Percentiles rank a stretch among this genome's conserved stretches.
These are phyloP conservation scores for Nicotiana paniculata DNA, from an alignment of 257 asterid genomes.

Conservation along the genomic window DNA sequence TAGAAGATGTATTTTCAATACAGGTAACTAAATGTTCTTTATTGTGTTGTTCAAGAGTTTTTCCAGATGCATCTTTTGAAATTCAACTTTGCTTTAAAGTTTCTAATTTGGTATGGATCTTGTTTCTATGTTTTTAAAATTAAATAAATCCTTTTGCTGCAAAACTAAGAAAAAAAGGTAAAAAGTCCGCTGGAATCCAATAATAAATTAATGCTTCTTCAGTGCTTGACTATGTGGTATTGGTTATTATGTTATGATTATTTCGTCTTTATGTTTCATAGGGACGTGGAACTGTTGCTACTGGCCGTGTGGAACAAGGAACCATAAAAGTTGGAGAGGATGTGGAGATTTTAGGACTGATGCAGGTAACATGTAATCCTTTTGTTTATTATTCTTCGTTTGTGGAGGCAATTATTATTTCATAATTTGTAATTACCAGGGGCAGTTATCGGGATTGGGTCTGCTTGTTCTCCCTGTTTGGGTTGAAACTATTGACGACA, in stretches of 20 bases:
- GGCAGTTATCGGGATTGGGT: not conserved
- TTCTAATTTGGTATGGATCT: not conserved
- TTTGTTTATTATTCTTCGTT: not conserved
- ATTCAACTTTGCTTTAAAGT: not conserved
- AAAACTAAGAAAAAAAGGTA: not conserved
- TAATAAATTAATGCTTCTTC: not conserved
- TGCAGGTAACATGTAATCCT: constrained; percentile 41
- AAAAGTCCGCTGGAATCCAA: not conserved
- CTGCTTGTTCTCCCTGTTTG: not conserved
- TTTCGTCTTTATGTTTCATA: constrained; percentile 14
- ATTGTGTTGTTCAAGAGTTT: not conserved
- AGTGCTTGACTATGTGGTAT: not conserved
- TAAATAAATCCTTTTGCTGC: not conserved
- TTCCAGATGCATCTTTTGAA: not conserved
- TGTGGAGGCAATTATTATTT: not conserved
- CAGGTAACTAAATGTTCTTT: constrained; percentile 45
- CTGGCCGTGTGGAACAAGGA: constrained; percentile 99
- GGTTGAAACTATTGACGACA: not conserved
- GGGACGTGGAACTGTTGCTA: constrained; percentile 99
- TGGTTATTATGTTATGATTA: not conserved
- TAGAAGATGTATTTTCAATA: constrained; percentile 97
- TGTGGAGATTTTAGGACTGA: constrained; percentile 83
- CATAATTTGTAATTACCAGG: not conserved
- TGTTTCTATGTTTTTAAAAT: not conserved
- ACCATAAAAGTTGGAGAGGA: constrained; percentile 89